Base-by-base conservation (phyloP, 2,329 filamentous ascomycete species). In the Aspergillus hiratsukae region DNA sequence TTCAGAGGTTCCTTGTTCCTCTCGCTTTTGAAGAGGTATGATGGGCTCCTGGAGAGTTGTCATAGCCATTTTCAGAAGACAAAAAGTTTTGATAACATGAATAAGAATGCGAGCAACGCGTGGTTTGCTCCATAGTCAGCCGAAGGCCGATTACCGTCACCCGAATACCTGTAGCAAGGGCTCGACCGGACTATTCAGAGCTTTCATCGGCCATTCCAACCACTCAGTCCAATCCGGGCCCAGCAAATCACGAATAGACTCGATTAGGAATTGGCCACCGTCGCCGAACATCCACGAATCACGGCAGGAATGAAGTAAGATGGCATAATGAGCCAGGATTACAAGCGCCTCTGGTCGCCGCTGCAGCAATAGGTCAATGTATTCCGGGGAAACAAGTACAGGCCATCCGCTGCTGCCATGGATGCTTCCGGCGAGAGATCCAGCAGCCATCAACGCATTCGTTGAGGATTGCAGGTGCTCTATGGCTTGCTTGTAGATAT, bases 291-390 rank as follows among this genome's bases (percentile, higher is more conserved):
- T 49, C 75, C 76, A 78, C 31, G 63, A 65, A 8, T 69, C 57
- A 6, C 65, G 64, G n/a, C 63, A 65, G 1, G 59, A 57, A 59
- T 78, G 71, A 19, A 77, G 52, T 0, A 75, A 25, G 1, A 74
- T 66, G 2, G 70, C 73, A 55, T 71, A 77, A 54, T 76, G 68
- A 5, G 73, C 72, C 5, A 76, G 60, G 8, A 77, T 68, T 6
- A 72, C 66, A 3, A 77, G 60, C 4, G 75, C 72, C 55, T 76
- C 72, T 0, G 71, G 70, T 8, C 62, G 63, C n/a, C 70, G 61
- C 49, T 69, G 60, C 17, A 64, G 53, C 1, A 77, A 49, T 2
- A 71, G 57, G 1, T 66, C 59, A 6, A 69, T 61, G 53, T 70
- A 77, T 6, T 67, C 65, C 5, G 48, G 41, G 10, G 63, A 46